These are phyloP conservation scores for Triangularia setosa DNA, from an alignment of 2,329 filamentous ascomycete genomes.

Conservation along the genomic window DNA sequence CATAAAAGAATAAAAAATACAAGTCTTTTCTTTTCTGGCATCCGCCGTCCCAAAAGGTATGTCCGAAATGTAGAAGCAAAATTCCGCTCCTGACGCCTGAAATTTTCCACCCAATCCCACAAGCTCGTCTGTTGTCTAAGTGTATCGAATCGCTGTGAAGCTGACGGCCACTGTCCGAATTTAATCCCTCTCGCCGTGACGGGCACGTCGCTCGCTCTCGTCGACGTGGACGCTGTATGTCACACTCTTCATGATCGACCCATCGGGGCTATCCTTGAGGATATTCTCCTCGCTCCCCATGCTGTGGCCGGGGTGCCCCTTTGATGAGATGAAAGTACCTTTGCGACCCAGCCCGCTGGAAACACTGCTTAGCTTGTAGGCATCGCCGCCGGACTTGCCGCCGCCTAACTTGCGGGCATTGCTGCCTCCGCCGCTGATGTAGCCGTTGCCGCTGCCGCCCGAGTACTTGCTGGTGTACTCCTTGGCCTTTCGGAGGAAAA, in stretches of 20 bases:
- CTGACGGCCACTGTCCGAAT: background rate
- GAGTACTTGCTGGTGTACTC: conserved; percentile 38
- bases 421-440: conserved; percentile 14
- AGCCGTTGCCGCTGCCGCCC: conserved; percentile 23
- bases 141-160: background rate
- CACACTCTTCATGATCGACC: conserved; percentile 40
- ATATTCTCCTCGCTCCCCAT: conserved; percentile 39
- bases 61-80: background rate
- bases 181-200: background rate
- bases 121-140: background rate
- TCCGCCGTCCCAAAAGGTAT: background rate
- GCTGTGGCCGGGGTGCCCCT: conserved; percentile 15
- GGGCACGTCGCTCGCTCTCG: background rate
- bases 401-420: conserved; percentile 10
- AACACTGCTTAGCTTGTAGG: conserved; percentile 39
- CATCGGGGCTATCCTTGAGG: conserved; percentile 25
- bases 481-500: conserved; percentile 41
- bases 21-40: background rate
- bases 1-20: background rate
- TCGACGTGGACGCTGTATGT: conserved; percentile 39
- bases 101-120: background rate
- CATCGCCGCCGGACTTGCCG: conserved; percentile 24
- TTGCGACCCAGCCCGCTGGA: conserved; percentile 28
- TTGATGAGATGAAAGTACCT: conserved; percentile 28
- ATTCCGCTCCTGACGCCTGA: background rate